Evolutionary conservation across 1,139 yeast species (phyloP).

Genomic region (Hansenula lynferdii): DNA sequence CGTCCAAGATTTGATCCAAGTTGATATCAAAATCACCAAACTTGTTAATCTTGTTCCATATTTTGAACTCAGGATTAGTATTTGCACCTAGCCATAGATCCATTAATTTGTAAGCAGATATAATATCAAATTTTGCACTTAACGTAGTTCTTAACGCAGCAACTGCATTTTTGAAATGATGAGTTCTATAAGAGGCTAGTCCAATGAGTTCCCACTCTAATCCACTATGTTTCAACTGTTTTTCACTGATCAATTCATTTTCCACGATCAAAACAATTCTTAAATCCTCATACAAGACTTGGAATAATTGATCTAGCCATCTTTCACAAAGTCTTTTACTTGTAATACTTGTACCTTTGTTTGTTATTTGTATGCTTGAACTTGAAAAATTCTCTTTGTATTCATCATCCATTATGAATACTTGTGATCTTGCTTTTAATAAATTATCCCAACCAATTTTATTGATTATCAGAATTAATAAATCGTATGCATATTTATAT

Average conservation of each 20-base stretch:
- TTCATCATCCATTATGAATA: conserved; percentile 95
- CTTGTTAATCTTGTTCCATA: conserved; percentile 8
- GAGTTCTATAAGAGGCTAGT: conserved; percentile 69
- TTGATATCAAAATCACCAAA: conserved; percentile 21
- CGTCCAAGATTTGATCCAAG: conserved; percentile 26
- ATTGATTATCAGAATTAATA: conserved; percentile 55
- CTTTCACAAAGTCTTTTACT: conserved; percentile 86
- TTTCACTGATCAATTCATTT: conserved; percentile 68
- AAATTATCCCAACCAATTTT: conserved; percentile 90
- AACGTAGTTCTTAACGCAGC: conserved; percentile 75
- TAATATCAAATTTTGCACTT: conserved; percentile 67
- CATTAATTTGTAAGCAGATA: conserved; percentile 34
- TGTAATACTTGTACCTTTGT: conserved; percentile 36
- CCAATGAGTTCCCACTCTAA: conserved; percentile 96
- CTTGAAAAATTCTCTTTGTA: conserved; percentile 32
- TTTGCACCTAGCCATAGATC: conserved; percentile 23
- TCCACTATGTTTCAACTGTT: conserved; percentile 72
- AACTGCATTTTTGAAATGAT: conserved; percentile 75
- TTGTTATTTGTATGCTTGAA: neutral
- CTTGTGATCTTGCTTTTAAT: conserved; percentile 71
- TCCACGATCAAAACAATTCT: conserved; percentile 84
- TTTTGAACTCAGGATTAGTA: conserved; percentile 12
- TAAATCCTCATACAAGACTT: conserved; percentile 84
- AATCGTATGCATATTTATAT: conserved; percentile 72
- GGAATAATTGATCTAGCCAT: conserved; percentile 88